Percentiles rank a stretch among this genome's conserved stretches.
Conservation (phyloP, 257 asterid genomes). For the Przewalskia tangutica region DNA sequence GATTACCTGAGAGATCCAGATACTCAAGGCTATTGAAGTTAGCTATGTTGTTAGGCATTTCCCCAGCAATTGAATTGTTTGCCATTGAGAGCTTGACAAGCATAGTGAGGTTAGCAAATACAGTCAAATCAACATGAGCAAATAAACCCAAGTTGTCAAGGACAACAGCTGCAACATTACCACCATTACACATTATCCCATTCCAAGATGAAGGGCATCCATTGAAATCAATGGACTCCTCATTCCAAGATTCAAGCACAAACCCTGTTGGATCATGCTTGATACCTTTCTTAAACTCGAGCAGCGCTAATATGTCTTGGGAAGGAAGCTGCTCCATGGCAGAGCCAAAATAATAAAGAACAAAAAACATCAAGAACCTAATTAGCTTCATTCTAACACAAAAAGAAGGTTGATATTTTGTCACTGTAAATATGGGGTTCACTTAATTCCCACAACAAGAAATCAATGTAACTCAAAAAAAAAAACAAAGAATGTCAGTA, state of each 20-base stretch:
- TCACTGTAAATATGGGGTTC: too few relatives aligned
- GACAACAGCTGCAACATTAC: slow-evolving; percentile 80
- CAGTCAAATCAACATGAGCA: slow-evolving; percentile 63
- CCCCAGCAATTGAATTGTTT: slow-evolving; percentile 74
- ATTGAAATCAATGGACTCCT: slow-evolving; percentile 87
- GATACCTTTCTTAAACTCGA: slow-evolving; percentile 87
- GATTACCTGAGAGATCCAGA: slow-evolving; percentile 63
- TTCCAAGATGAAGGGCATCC: slow-evolving; percentile 98
- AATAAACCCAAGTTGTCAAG: slow-evolving; percentile 63
- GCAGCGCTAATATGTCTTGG: slow-evolving; percentile 66
- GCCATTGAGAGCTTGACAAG: slow-evolving; percentile 77
- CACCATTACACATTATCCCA: slow-evolving; percentile 89
- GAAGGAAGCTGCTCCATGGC: slow-evolving; percentile 84
- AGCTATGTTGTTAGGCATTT: slow-evolving; percentile 39
- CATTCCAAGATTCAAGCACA: slow-evolving; percentile 82
- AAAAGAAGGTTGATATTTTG: background rate
- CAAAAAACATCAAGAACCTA: slow-evolving; percentile 30
- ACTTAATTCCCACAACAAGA: too few relatives aligned
- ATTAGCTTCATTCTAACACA: slow-evolving; percentile 46
- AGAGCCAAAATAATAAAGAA: slow-evolving; percentile 29
- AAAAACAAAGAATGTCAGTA: too few relatives aligned
- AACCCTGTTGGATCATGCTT: slow-evolving; percentile 84
- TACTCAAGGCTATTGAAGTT: slow-evolving; percentile 64
- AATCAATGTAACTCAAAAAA: too few relatives aligned
- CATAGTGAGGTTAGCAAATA: slow-evolving; percentile 66